Evolutionary conservation across 2,329 filamentous ascomycete genomes (phyloP).

Genomic region (Cyclaneusma minus): DNA sequence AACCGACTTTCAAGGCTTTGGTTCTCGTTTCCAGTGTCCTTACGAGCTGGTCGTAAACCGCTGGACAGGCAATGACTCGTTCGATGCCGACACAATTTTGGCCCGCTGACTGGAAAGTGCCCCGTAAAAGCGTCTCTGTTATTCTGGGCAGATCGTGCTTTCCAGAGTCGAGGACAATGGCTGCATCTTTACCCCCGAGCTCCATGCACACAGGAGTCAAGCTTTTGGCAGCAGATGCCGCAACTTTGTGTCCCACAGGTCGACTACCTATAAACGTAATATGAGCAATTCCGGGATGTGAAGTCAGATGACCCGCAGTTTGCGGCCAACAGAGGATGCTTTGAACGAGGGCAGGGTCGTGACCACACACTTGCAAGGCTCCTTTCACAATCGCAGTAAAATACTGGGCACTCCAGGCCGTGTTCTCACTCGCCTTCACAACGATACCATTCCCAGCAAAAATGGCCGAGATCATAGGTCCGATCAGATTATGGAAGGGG

Average conservation of each 20-base stretch:
- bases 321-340: conserved; percentile 77
- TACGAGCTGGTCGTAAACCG: conserved; percentile 61
- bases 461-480: conserved; percentile 76
- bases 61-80: conserved; percentile 67
- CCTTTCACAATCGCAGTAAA: conserved; percentile 66
- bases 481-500: conserved; percentile 87
- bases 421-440: conserved; percentile 90
- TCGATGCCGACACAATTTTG: conserved; percentile 98
- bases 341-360: conserved; percentile 71
- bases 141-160: conserved; percentile 51
- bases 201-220: conserved; percentile 85
- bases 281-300: conserved; percentile 70
- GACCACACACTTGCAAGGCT: conserved; percentile 68
- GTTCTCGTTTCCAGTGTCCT: conserved; percentile 59
- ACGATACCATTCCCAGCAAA: conserved; percentile 87
- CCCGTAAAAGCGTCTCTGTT: conserved; percentile 71
- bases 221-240: conserved; percentile 66
- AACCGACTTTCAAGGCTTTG: conserved; percentile 59
- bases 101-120: conserved; percentile 86
- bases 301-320: conserved; percentile 66
- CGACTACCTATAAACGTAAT: conserved; percentile 93
- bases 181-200: conserved; percentile 88
- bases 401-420: conserved; percentile 79
- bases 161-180: conserved; percentile 69
- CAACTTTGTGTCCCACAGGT: conserved; percentile 75